These are phyloP conservation scores for Rhodomyrtus psidioides DNA, from an alignment of 441 rosid species.

Conservation along the genomic window DNA sequence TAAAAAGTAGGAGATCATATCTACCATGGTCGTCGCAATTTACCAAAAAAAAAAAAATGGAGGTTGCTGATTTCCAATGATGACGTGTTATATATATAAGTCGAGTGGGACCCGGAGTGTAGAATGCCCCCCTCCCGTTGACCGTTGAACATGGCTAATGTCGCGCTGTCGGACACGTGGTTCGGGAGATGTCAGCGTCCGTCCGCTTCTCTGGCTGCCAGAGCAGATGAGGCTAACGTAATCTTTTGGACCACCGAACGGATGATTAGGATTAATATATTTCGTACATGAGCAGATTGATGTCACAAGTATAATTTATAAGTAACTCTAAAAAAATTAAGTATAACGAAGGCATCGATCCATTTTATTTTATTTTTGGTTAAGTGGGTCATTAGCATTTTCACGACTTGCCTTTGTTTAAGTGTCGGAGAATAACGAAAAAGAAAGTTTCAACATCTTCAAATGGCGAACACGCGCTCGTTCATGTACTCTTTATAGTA, in stretches of 20 bases:
- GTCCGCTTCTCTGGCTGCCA: background rate
- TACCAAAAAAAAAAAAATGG: background rate
- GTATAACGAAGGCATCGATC: background rate
- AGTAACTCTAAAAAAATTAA: background rate
- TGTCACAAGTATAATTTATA: background rate
- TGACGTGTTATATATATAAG: background rate
- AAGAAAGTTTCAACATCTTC: background rate
- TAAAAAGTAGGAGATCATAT: background rate
- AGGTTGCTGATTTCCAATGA: background rate
- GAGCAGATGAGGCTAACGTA: background rate
- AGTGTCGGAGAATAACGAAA: too few species aligned
- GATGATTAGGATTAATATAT: background rate
- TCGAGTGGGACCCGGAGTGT: background rate
- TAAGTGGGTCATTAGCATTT: background rate
- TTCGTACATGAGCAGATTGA: background rate
- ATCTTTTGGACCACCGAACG: background rate
- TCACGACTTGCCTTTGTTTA: background rate
- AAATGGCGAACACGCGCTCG: background rate
- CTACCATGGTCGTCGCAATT: background rate
- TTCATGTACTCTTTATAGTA: background rate
- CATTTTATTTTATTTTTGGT: background rate
- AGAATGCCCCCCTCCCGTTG: background rate
- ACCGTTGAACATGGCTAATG: background rate
- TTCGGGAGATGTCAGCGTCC: background rate
- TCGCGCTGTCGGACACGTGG: background rate